Evolutionary conservation across 2,329 filamentous ascomycete species (phyloP).

Genomic region (Aspergillus fructus): DNA sequence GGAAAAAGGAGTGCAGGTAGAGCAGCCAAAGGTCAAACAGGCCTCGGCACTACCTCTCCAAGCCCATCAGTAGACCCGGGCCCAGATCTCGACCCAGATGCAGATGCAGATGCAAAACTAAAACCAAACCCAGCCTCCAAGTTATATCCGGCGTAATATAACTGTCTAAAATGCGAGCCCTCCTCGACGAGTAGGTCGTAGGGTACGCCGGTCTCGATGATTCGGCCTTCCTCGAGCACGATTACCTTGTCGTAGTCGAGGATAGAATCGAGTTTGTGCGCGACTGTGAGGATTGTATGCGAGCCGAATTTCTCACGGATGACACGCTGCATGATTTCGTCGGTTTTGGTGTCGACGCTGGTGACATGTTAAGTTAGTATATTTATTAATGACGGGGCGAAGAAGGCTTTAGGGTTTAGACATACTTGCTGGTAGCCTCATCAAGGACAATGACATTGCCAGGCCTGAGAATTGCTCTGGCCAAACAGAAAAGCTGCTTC

Average conservation of each 20-base stretch:
- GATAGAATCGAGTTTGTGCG: constrained; percentile 54
- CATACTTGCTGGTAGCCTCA: constrained; percentile 32
- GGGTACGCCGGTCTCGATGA: constrained; percentile 39
- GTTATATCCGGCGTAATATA: constrained; percentile 29
- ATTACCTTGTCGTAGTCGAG: constrained; percentile 41
- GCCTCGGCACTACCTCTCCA: too few relatives aligned
- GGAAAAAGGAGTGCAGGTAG: background rate
- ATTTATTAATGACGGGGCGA: background rate
- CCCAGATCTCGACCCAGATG: too few relatives aligned
- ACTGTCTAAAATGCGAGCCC: constrained; percentile 37
- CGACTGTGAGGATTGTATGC: constrained; percentile 61
- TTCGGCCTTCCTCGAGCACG: constrained; percentile 35
- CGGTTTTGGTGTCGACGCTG: constrained; percentile 59
- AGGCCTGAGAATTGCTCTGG: constrained; percentile 55
- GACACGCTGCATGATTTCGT: constrained; percentile 57
- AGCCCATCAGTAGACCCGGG: too few relatives aligned
- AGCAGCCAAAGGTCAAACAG: too few relatives aligned
- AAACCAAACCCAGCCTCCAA: constrained; percentile 19
- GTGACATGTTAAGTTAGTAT: constrained; percentile 17
- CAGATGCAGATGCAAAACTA: too few relatives aligned
- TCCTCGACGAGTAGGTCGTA: constrained; percentile 35
- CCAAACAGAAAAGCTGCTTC: constrained; percentile 64
- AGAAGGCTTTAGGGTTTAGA: background rate
- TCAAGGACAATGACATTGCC: constrained; percentile 47
- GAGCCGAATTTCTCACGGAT: constrained; percentile 54